These are phyloP conservation scores for Globisporangium canariense DNA, from an alignment of 352 stramenopile species.

Conservation along the genomic window DNA sequence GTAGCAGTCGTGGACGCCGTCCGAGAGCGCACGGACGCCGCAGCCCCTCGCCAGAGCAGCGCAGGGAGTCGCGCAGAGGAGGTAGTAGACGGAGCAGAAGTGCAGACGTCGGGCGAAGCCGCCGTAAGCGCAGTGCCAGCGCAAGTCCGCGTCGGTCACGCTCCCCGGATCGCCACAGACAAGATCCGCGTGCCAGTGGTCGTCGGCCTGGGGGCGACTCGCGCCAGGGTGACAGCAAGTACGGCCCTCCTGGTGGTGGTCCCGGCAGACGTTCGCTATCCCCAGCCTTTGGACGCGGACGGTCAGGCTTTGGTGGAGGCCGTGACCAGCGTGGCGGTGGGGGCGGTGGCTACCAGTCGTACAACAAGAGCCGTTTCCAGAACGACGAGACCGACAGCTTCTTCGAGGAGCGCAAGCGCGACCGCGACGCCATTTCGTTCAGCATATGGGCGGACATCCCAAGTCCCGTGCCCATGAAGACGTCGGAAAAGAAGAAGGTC, in stretches of 20 bases:
- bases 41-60: conserved; percentile 13
- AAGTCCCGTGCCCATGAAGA: conserved; percentile 56
- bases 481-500: conserved; percentile 39
- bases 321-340: conserved; percentile 8
- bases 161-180: conserved; percentile 14
- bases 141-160: conserved; percentile 12
- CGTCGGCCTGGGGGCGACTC: background rate
- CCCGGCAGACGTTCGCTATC: conserved; percentile 2
- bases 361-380: conserved; percentile 26
- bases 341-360: conserved; percentile 9
- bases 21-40: conserved; percentile 10
- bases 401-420: conserved; percentile 67
- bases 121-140: conserved; percentile 19
- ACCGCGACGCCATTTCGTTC: conserved; percentile 56
- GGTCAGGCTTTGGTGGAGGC: conserved; percentile 13
- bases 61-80: background rate
- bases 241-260: conserved; percentile 10
- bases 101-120: conserved; percentile 18
- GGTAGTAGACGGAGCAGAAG: conserved; percentile 26
- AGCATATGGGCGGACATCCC: conserved; percentile 78
- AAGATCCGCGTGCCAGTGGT: conserved; percentile 3
- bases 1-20: conserved; percentile 14
- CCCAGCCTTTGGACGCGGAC: conserved; percentile 14
- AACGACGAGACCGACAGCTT: conserved; percentile 56
- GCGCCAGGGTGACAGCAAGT: conserved; percentile 12